Percentiles rank a stretch among this genome's conserved stretches.
phyloP scores from a whole-genome alignment of 768 basidiomycete genomes.

The Lentinus tigrinus region DNA sequence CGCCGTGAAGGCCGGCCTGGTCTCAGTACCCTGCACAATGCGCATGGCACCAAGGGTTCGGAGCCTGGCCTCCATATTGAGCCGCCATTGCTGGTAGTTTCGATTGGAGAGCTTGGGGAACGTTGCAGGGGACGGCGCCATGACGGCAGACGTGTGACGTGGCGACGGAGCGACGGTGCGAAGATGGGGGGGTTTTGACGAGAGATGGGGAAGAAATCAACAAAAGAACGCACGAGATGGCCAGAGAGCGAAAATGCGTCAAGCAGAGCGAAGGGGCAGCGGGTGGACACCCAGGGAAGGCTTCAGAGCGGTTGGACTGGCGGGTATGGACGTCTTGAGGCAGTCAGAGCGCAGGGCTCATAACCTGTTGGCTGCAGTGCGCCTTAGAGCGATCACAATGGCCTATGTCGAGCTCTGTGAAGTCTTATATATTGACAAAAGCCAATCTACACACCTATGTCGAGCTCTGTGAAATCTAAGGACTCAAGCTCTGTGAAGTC shows the following conservation, averaged over 20 bases:
- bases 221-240: too few relatives aligned
- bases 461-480: too few relatives aligned
- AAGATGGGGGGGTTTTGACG: not conserved
- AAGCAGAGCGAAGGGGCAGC: not conserved
- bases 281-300: not conserved
- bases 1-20: not conserved
- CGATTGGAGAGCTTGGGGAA: conserved; percentile 9
- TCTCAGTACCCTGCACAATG: conserved; percentile 5
- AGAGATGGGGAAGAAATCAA: not conserved
- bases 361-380: conserved; percentile 6
- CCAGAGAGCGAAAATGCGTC: too few relatives aligned
- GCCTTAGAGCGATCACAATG: too few relatives aligned
- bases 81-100: conserved; percentile 6
- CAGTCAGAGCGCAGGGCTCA: conserved; percentile 9
- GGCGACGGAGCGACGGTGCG: not conserved
- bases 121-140: not conserved
- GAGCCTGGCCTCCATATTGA: not conserved
- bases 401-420: too few relatives aligned
- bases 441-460: too few relatives aligned
- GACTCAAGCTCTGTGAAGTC: too few relatives aligned
- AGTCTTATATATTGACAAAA: too few relatives aligned
- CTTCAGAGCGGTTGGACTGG: conserved; percentile 6
- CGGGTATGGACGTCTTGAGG: conserved; percentile 5
- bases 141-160: not conserved
- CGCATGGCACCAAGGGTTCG: not conserved